These are phyloP conservation scores for Colletotrichum salicis DNA, from an alignment of 2,329 filamentous ascomycete species.

Conservation along the genomic window DNA sequence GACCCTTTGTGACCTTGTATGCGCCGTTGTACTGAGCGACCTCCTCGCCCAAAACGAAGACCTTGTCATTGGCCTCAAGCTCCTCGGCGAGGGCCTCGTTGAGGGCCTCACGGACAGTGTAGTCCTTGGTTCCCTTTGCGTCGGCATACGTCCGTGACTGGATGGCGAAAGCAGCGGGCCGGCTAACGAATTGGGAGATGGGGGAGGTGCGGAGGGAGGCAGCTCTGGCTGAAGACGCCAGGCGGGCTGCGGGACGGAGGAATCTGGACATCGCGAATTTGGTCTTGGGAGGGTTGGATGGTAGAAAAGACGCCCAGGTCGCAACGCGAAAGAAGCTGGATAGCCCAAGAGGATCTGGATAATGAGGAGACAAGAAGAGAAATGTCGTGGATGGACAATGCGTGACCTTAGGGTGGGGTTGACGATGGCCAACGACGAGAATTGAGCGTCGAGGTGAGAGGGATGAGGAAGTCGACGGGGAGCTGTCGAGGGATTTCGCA, in stretches of 20 bases:
- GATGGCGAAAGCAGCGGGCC: constrained; percentile 49
- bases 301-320: constrained; percentile 4
- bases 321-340: constrained; percentile 15
- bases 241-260: constrained; percentile 61
- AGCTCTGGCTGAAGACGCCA: constrained; percentile 56
- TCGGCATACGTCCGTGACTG: constrained; percentile 68
- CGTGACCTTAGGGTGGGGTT: constrained; percentile 25
- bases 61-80: constrained; percentile 92
- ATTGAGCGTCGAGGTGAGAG: constrained; percentile 33
- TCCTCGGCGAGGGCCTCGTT: constrained; percentile 99
- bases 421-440: constrained; percentile 34
- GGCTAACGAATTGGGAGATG: constrained; percentile 48
- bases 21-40: constrained; percentile 99
- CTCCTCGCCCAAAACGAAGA: constrained; percentile 96
- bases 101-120: constrained; percentile 95
- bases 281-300: constrained; percentile 17
- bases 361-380: neutral
- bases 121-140: constrained; percentile 79
- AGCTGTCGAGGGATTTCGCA: constrained; percentile 39
- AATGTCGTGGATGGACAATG: constrained; percentile 1
- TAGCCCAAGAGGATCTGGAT: neutral
- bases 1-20: constrained; percentile 99
- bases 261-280: constrained; percentile 58
- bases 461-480: constrained; percentile 29
- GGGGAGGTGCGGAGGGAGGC: constrained; percentile 48